Conservation (phyloP, 1,284 basidiomycete species). For the Hymenochaete sp. region DNA sequence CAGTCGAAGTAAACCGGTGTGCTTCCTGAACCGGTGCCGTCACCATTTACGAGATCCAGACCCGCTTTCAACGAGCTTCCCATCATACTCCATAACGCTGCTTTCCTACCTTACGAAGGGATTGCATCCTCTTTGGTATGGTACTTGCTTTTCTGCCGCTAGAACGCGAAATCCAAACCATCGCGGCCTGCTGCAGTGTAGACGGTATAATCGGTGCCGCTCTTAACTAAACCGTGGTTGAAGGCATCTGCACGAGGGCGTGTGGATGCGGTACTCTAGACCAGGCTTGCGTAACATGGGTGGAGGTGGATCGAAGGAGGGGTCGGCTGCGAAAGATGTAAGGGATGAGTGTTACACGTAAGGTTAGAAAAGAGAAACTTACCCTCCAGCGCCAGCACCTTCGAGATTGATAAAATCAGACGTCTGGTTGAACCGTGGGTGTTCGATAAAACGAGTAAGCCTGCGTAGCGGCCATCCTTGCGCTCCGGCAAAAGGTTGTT, state of each 20-base stretch:
- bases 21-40: conserved; percentile 25
- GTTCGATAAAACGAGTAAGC: conserved; percentile 64
- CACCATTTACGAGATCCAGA: conserved; percentile 40
- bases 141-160: conserved; percentile 57
- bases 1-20: conserved; percentile 65
- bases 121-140: conserved; percentile 63
- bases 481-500: conserved; percentile 69
- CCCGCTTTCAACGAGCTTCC: conserved; percentile 51
- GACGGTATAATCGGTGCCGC: conserved; percentile 60
- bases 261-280: conserved; percentile 51
- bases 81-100: conserved; percentile 69
- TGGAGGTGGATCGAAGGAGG: conserved; percentile 56
- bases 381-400: conserved; percentile 74
- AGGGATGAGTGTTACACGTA: conserved; percentile 2
- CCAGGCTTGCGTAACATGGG: conserved; percentile 44
- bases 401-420: conserved; percentile 70
- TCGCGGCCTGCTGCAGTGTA: conserved; percentile 46
- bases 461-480: conserved; percentile 73
- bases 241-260: conserved; percentile 63
- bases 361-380: conserved; percentile 22
- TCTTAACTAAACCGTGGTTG: conserved; percentile 48
- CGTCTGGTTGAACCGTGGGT: conserved; percentile 62
- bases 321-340: conserved; percentile 43
- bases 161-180: conserved; percentile 69
- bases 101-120: conserved; percentile 37